Evolutionary conservation across 805 yeast genomes (phyloP).

Genomic region (Kuraishia borneana): DNA sequence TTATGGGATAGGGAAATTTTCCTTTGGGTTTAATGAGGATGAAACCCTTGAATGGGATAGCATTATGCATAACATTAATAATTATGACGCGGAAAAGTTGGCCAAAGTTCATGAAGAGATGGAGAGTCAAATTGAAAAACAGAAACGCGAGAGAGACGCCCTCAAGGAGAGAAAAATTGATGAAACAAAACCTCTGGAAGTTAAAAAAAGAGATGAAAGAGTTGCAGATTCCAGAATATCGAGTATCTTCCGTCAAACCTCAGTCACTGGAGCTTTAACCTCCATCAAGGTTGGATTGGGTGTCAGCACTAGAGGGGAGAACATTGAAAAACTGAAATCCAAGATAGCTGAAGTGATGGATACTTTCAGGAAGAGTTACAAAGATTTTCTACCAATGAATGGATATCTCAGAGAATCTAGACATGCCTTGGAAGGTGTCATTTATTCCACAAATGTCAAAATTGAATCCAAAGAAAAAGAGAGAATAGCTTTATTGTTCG

Average conservation of each 20-base stretch:
- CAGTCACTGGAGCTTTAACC: not conserved
- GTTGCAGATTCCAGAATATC: not conserved
- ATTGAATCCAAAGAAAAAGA: conserved; percentile 1
- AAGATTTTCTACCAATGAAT: not conserved
- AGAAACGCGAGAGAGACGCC: conserved; percentile 2
- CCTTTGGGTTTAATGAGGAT: conserved; percentile 9
- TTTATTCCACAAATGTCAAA: not conserved
- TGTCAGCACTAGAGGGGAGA: not conserved
- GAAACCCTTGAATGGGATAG: conserved; percentile 8
- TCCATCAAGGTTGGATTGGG: not conserved
- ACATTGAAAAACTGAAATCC: not conserved
- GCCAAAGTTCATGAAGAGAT: not conserved
- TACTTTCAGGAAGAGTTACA: not conserved
- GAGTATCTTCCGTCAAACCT: not conserved
- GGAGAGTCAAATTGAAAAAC: not conserved
- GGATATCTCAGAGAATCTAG: not conserved
- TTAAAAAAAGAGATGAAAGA: not conserved
- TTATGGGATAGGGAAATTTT: no score
- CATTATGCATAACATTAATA: conserved; percentile 5
- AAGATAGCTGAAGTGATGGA: not conserved
- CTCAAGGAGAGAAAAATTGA: conserved; percentile 1
- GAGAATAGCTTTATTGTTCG: conserved; percentile 1
- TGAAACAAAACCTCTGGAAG: not conserved
- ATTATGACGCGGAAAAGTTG: conserved; percentile 3
- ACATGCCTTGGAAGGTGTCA: not conserved